These are phyloP conservation scores for Mucuna pruriens DNA, from an alignment of 306 rosid genomes.

Conservation along the genomic window DNA sequence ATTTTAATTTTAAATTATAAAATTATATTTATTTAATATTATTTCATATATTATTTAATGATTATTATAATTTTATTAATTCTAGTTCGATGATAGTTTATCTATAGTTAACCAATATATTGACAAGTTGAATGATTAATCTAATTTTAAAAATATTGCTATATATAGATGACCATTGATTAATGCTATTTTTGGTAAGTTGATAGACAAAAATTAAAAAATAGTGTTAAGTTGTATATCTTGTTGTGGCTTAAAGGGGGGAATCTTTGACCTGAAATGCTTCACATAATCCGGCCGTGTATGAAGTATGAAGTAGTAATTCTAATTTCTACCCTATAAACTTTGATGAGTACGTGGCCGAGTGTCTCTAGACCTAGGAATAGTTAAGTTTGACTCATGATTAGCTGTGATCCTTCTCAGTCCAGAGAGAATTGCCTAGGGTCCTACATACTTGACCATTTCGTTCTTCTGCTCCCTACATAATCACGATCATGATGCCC, in stretches of 20 bases:
- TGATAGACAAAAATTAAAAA: background rate
- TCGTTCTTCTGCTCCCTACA: slow-evolving; percentile 22
- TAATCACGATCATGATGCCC: slow-evolving; percentile 4
- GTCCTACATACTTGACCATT: slow-evolving; percentile 25
- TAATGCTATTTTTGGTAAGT: background rate
- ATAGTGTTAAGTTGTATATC: background rate
- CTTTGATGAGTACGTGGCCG: background rate
- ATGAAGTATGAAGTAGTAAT: background rate
- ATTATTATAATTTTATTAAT: too few species aligned
- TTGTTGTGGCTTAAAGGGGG: background rate
- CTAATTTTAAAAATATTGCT: too few species aligned
- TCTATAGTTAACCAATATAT: too few species aligned
- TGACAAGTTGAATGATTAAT: too few species aligned
- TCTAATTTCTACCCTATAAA: background rate
- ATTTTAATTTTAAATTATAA: too few species aligned
- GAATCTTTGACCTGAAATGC: background rate
- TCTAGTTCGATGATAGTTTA: too few species aligned
- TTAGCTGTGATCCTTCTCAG: slow-evolving; percentile 23
- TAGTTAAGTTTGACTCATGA: slow-evolving; percentile 32
- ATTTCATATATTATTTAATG: too few species aligned
- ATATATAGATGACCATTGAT: background rate
- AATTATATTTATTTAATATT: too few species aligned
- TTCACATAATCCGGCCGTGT: background rate
- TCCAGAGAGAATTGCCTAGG: slow-evolving; percentile 9
- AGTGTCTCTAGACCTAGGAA: slow-evolving; percentile 8